These are phyloP conservation scores for Elsinoe australis DNA, from an alignment of 2,329 filamentous ascomycete genomes.

Conservation along the genomic window DNA sequence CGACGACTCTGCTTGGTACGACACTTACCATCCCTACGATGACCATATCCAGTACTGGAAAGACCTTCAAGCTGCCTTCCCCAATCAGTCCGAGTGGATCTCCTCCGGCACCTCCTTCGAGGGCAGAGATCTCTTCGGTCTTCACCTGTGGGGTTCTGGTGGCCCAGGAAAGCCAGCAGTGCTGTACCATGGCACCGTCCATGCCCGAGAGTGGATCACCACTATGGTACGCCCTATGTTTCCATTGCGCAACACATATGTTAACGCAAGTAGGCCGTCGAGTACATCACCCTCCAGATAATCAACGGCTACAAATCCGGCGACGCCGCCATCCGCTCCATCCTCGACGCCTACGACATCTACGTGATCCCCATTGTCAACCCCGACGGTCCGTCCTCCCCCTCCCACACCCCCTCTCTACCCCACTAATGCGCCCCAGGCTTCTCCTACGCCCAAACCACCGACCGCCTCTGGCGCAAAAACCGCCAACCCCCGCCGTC, in stretches of 20 bases:
- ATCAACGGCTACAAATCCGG: slow-evolving; percentile 18
- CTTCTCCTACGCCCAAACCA: slow-evolving; percentile 11
- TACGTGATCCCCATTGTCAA: slow-evolving; percentile 12
- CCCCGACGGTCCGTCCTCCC: slow-evolving; percentile 30
- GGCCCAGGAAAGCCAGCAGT: slow-evolving; percentile 12
- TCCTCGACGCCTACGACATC: slow-evolving; percentile 14
- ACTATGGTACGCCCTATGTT: slow-evolving; percentile 1
- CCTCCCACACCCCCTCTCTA: slow-evolving; percentile 27
- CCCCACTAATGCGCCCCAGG: slow-evolving; percentile 27
- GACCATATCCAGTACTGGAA: slow-evolving; percentile 46
- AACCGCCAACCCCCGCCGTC: slow-evolving; percentile 19
- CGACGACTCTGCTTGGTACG: slow-evolving; percentile 42
- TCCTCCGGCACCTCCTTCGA: slow-evolving; percentile 37
- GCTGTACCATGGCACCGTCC: slow-evolving; percentile 10
- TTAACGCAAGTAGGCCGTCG: too few relatives aligned
- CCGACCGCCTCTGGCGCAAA: slow-evolving; percentile 11
- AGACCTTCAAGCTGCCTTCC: slow-evolving; percentile 40
- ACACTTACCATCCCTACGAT: slow-evolving; percentile 46
- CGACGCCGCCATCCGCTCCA: not conserved
- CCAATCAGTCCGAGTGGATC: slow-evolving; percentile 43
- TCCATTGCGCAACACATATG: too few relatives aligned
- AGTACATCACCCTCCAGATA: slow-evolving; percentile 14
- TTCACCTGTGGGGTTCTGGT: slow-evolving; percentile 8
- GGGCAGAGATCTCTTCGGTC: slow-evolving; percentile 11
- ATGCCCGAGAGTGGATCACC: slow-evolving; percentile 14